Base-by-base conservation (phyloP, 257 asterid species). In the Ilex aquifolium region DNA sequence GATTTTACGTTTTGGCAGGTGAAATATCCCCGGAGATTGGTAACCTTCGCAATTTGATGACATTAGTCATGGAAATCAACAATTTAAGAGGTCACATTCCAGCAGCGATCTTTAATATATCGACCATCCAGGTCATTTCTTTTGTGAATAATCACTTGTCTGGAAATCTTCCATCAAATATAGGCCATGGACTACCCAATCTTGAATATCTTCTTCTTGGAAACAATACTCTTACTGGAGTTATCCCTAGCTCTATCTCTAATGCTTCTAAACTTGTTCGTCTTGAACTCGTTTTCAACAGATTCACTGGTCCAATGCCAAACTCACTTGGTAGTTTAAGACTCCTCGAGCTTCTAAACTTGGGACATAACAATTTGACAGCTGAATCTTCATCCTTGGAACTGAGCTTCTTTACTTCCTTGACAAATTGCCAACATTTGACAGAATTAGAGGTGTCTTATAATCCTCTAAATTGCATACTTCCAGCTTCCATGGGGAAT, bases 221-320 rank as follows among this genome's bases (percentile, higher is more conserved):
- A 10, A 5, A 42, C 5, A 42, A 42, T 42, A 42, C 5, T 42
- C 46, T 42, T 42, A 42, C 46, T 42, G 46, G 46, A 42, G 46
- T 42, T 42, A 42, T 42, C 10, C 46, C 46, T 4, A 10, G 10
- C 46, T 42, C 46, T 10, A 42, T 42, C 46, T 65, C 79, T 31
- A 79, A 79, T 63, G 63, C 58, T 44, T 76, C 80, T 3, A 44
- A 31, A 4, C 76, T 80, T 3, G 10, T 21, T 8, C 0, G 3
- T 4, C 1, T 77, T 4, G 29, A 10, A 9, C 52, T 80, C 5
- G 2, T 7, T 12, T 0, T 0, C 5, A 80, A 77, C 59, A 14
- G 31, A 0, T 56, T 79, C n/a, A 55, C 14, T 1, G 80, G 80
- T 49, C 44, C 40, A 27, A 40, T 80, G 57, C 82, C 85, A 1